phyloP scores from a whole-genome alignment of 495 filamentous ascomycete species.

The Geoglossum glabrum region DNA sequence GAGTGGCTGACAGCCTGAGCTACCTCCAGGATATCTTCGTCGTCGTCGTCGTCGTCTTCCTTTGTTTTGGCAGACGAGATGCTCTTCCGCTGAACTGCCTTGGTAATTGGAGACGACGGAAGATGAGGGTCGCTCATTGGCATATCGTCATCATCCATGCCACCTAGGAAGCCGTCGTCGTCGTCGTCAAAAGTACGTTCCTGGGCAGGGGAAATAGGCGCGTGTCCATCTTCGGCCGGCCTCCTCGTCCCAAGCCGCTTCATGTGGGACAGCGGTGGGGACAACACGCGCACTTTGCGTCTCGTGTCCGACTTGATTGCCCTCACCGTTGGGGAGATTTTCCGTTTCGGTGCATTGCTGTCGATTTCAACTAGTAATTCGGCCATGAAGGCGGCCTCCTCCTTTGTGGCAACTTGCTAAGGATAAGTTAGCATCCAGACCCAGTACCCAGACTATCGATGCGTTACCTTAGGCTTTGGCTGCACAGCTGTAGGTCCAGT shows the following conservation, averaged over 20 bases:
- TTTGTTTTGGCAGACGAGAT: constrained; percentile 37
- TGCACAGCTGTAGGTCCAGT: constrained; percentile 43
- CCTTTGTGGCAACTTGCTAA: constrained; percentile 41
- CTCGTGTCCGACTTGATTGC: constrained; percentile 51
- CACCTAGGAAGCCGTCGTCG: constrained; percentile 30
- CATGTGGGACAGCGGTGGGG: constrained; percentile 40
- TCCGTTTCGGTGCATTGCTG: constrained; percentile 45
- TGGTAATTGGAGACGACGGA: constrained; percentile 72
- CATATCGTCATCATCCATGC: constrained; percentile 40
- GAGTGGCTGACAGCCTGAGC: constrained; percentile 46
- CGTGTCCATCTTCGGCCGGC: constrained; percentile 7
- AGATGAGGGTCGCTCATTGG: constrained; percentile 62
- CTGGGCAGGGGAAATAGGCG: constrained; percentile 21
- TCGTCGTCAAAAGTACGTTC: constrained; percentile 32
- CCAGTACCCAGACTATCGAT: neutral
- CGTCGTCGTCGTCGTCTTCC: constrained; percentile 44
- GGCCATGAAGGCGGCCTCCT: constrained; percentile 69
- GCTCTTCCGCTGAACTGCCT: constrained; percentile 56
- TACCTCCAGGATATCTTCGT: constrained; percentile 74
- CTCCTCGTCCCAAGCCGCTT: constrained; percentile 9
- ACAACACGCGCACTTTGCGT: constrained; percentile 59
- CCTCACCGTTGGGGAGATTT: constrained; percentile 31
- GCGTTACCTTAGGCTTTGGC: constrained; percentile 56
- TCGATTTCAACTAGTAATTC: constrained; percentile 80
- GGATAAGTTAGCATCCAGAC: constrained; percentile 1